Percentiles rank a stretch among this genome's conserved stretches.
Conservation (phyloP, 306 rosid genomes). For the Quercus aquifolioides region DNA sequence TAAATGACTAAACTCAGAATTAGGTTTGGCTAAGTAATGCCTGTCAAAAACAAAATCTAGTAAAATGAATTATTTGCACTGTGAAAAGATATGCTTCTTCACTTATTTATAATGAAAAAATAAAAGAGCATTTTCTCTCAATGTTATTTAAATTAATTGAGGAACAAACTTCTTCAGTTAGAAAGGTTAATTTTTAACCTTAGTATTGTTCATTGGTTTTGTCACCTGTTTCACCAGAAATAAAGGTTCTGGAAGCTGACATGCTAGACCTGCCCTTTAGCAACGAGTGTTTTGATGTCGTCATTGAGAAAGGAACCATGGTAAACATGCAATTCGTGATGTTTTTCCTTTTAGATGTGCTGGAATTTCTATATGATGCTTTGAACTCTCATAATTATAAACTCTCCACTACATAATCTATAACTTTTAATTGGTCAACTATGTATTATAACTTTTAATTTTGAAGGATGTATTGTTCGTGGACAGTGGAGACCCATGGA, state of each 20-base stretch:
- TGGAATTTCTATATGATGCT: slow-evolving; percentile 15
- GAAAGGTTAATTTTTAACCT: neutral
- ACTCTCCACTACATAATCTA: neutral
- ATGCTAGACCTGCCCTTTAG: slow-evolving; percentile 93
- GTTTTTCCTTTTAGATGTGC: slow-evolving; percentile 17
- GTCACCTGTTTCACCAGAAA: slow-evolving; percentile 49
- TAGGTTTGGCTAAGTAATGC: neutral
- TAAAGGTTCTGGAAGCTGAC: slow-evolving; percentile 89
- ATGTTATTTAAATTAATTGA: neutral
- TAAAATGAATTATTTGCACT: neutral
- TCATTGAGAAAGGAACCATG: slow-evolving; percentile 98
- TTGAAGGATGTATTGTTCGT: slow-evolving; percentile 94
- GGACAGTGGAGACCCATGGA: slow-evolving; percentile 96
- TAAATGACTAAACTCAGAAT: neutral
- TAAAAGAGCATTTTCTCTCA: neutral
- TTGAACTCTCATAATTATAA: slow-evolving; percentile 10
- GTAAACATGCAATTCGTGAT: slow-evolving; percentile 35
- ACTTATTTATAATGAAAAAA: neutral
- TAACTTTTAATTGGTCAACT: slow-evolving; percentile 9
- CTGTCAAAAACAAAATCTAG: neutral
- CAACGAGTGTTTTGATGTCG: slow-evolving; percentile 72
- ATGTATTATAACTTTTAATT: slow-evolving; percentile 22
- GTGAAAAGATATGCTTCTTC: neutral
- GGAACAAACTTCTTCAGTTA: neutral
- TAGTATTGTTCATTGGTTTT: neutral